phyloP scores from a whole-genome alignment of 805 yeast species.

The Wickerhamiella bombiphila region DNA sequence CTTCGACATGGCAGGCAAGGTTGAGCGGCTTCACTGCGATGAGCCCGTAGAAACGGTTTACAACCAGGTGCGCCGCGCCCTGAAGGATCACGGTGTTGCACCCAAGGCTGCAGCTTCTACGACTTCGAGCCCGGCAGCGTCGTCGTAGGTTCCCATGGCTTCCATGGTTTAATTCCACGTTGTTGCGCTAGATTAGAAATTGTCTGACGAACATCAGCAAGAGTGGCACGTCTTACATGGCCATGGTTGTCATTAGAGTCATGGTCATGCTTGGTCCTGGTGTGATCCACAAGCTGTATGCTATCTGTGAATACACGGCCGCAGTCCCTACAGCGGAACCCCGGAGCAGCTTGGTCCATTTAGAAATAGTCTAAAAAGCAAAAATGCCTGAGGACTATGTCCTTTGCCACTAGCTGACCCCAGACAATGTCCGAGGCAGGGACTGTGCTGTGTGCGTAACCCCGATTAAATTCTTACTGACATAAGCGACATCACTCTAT shows the following conservation, averaged over 20 bases:
- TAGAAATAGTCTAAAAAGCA: too few relatives aligned
- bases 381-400: too few relatives aligned
- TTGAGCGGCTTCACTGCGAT: constrained; percentile 66
- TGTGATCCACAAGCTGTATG: constrained; percentile 66
- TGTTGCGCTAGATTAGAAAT: constrained; percentile 26
- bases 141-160: neutral
- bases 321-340: constrained; percentile 75
- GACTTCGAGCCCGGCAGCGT: constrained; percentile 1
- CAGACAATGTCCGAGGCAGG: too few relatives aligned
- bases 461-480: too few relatives aligned
- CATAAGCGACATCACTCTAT: too few relatives aligned
- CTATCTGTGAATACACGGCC: constrained; percentile 71
- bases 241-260: constrained; percentile 25
- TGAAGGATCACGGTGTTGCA: constrained; percentile 29
- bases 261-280: constrained; percentile 54
- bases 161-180: constrained; percentile 1
- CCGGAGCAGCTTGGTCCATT: too few relatives aligned
- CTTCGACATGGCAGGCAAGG: constrained; percentile 55
- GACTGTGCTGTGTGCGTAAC: too few relatives aligned
- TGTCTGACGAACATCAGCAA: constrained; percentile 34
- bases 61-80: constrained; percentile 47
- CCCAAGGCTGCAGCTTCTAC: neutral
- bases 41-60: constrained; percentile 70
- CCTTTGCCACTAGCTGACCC: too few relatives aligned
- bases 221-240: constrained; percentile 29